phyloP scores from a whole-genome alignment of 805 yeast genomes.

The Lipomyces anomalus region DNA sequence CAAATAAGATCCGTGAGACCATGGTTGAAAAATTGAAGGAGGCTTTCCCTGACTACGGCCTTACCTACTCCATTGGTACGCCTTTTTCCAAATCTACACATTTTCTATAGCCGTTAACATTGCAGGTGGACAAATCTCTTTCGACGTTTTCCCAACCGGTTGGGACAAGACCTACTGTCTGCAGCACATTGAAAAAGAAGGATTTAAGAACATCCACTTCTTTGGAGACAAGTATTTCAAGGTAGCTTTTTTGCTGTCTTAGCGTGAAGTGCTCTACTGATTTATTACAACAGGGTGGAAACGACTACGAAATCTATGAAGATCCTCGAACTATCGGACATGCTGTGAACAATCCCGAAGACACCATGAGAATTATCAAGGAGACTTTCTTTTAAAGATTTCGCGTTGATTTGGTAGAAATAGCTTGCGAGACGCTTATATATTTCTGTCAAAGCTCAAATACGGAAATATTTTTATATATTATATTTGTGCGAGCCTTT shows the following conservation, averaged over 20 bases:
- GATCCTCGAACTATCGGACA: slow-evolving; percentile 95
- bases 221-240: slow-evolving; percentile 94
- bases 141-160: slow-evolving; percentile 99
- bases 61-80: slow-evolving; percentile 97
- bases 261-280: not conserved
- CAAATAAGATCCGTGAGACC: slow-evolving; percentile 72
- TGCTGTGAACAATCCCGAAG: slow-evolving; percentile 82
- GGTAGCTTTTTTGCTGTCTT: slow-evolving; percentile 1
- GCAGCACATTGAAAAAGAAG: slow-evolving; percentile 82
- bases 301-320: slow-evolving; percentile 92
- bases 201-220: slow-evolving; percentile 86
- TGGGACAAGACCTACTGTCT: slow-evolving; percentile 99
- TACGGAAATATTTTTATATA: not conserved
- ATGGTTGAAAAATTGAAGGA: slow-evolving; percentile 80
- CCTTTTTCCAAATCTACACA: no score
- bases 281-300: slow-evolving; percentile 68
- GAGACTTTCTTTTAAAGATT: slow-evolving; percentile 51
- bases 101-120: no score
- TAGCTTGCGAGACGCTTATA: not conserved
- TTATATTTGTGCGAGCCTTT: not conserved
- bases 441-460: not conserved
- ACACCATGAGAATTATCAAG: slow-evolving; percentile 78
- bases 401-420: slow-evolving; percentile 1
- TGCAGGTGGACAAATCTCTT: slow-evolving; percentile 99
- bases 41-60: slow-evolving; percentile 73